A percentile compares a stretch with the other conserved stretches of the same genome.
Conservation (phyloP, 352 stramenopile genomes). For the Globisporangium acanthophoron region DNA sequence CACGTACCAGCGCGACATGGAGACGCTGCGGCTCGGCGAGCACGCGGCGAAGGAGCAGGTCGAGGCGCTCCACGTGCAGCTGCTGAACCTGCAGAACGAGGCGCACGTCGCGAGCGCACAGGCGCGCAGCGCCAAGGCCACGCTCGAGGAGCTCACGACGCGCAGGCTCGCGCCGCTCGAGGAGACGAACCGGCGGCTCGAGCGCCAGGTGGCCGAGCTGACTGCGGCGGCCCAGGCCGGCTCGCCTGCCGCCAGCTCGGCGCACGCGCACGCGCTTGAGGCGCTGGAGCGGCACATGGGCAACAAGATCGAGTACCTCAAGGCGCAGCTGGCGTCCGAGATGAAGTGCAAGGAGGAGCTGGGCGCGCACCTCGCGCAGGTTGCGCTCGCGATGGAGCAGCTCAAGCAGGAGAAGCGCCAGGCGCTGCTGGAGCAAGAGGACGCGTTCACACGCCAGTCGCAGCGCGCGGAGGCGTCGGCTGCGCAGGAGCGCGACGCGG, state of each 20-base stretch:
- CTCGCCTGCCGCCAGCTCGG: neutral
- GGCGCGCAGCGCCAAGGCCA: constrained; percentile 37
- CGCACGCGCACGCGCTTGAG: constrained; percentile 23
- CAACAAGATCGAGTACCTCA: constrained; percentile 83
- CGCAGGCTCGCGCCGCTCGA: constrained; percentile 45
- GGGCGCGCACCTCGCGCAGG: constrained; percentile 49
- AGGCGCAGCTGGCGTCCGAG: constrained; percentile 74
- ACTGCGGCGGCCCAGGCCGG: constrained; percentile 1
- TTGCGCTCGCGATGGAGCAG: constrained; percentile 58
- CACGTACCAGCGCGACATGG: constrained; percentile 62
- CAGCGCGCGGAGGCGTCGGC: constrained; percentile 44
- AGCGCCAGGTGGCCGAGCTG: constrained; percentile 43
- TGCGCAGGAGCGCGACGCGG: constrained; percentile 46
- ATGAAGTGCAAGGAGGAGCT: constrained; percentile 86
- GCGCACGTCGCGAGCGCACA: constrained; percentile 44
- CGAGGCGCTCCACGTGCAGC: constrained; percentile 36
- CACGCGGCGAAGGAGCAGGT: constrained; percentile 55
- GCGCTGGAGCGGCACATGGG: constrained; percentile 65
- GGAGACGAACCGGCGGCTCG: constrained; percentile 59
- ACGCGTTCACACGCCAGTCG: constrained; percentile 45
- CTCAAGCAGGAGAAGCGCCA: constrained; percentile 64
- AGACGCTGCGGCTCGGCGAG: constrained; percentile 52
- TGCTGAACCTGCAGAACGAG: constrained; percentile 49
- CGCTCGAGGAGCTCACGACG: constrained; percentile 46
- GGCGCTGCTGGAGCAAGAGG: constrained; percentile 44